phyloP scores from a whole-genome alignment of 2,329 filamentous ascomycete species.

The Colletotrichum horii region DNA sequence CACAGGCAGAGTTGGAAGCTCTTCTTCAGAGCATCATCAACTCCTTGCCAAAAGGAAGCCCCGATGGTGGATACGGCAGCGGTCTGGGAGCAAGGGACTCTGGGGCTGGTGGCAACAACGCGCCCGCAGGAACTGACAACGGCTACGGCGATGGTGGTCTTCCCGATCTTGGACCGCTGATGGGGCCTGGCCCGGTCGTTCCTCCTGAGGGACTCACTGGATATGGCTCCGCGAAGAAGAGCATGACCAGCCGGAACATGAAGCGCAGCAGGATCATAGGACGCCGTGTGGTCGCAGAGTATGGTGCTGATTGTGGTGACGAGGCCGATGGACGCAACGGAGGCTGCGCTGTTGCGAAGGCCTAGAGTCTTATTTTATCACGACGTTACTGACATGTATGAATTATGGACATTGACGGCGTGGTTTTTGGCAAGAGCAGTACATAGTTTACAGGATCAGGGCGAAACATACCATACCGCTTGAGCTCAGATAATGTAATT shows the following conservation, averaged over 20 bases:
- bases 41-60: background rate
- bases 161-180: background rate
- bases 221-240: background rate
- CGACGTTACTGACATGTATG: background rate
- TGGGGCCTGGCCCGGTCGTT: background rate
- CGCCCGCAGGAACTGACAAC: background rate
- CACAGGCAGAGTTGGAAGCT: background rate
- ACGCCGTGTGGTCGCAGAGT: background rate
- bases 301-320: background rate
- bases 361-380: background rate
- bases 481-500: background rate
- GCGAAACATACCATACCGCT: background rate
- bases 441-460: background rate
- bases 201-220: background rate
- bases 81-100: conserved; percentile 15
- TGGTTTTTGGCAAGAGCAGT: background rate
- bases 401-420: background rate
- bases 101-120: background rate
- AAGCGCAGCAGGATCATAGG: conserved; percentile 18
- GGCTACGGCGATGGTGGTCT: background rate
- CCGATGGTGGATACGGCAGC: conserved; percentile 2
- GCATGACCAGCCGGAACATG: background rate
- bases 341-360: background rate
- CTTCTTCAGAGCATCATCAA: conserved; percentile 16
- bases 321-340: background rate